Conservation (phyloP, 1,284 basidiomycete species). For the Marasmius sp. region DNA sequence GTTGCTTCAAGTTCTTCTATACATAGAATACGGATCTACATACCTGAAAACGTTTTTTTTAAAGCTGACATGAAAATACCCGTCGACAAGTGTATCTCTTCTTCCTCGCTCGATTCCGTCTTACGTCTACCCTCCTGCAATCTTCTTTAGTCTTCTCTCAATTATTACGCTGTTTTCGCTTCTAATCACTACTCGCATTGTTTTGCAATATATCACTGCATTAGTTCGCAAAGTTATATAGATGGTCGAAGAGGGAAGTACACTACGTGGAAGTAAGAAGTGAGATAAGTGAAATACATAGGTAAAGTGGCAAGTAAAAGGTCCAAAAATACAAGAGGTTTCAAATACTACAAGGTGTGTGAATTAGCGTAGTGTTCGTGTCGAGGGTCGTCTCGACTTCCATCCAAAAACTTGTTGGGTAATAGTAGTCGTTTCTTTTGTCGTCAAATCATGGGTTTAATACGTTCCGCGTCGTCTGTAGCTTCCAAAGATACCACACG, state of each 20-base stretch:
- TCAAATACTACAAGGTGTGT: too few relatives aligned
- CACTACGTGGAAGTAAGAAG: too few relatives aligned
- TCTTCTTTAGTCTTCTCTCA: neutral
- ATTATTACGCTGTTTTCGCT: slow-evolving; percentile 24
- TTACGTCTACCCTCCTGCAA: neutral
- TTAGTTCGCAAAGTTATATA: neutral
- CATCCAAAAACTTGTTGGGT: too few relatives aligned
- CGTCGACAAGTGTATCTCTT: slow-evolving; percentile 42
- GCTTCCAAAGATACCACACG: slow-evolving; percentile 1
- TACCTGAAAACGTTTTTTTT: slow-evolving; percentile 18
- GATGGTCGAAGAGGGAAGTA: neutral
- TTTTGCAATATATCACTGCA: slow-evolving; percentile 35
- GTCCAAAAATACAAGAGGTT: too few relatives aligned
- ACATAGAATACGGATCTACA: slow-evolving; percentile 13
- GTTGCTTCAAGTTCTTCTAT: slow-evolving; percentile 19
- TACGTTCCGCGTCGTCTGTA: neutral
- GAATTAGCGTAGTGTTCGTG: too few relatives aligned
- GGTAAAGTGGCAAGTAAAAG: too few relatives aligned
- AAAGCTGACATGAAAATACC: slow-evolving; percentile 40
- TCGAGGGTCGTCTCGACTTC: too few relatives aligned
- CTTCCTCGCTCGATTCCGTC: slow-evolving; percentile 13
- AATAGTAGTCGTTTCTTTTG: too few relatives aligned
- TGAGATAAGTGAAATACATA: too few relatives aligned
- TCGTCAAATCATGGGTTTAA: neutral
- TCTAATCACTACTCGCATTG: slow-evolving; percentile 39